phyloP scores from a whole-genome alignment of 2,329 filamentous ascomycete species.

The Aureobasidium lini region DNA sequence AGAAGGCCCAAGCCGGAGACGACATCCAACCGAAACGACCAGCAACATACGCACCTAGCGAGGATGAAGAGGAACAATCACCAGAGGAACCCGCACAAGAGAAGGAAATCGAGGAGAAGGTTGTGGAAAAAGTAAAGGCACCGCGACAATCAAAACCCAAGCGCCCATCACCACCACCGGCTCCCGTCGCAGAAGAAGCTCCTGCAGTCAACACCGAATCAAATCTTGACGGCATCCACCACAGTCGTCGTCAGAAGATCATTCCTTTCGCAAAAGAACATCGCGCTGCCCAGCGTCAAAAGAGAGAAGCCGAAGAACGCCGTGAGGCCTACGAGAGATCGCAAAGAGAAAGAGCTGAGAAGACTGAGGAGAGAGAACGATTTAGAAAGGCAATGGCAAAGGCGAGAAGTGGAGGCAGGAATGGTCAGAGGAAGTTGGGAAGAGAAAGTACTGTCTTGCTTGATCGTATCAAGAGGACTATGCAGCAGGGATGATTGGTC shows the following conservation, averaged over 20 bases:
- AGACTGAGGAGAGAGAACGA: conserved; percentile 58
- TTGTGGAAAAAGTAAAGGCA: not conserved
- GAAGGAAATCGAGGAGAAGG: not conserved
- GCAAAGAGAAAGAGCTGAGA: conserved; percentile 48
- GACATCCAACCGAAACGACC: conserved; percentile 25
- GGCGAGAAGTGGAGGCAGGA: conserved; percentile 52
- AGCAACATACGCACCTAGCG: conserved; percentile 22
- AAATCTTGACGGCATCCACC: conserved; percentile 19
- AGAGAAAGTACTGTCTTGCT: conserved; percentile 71
- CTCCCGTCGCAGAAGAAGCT: not conserved
- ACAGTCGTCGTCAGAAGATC: conserved; percentile 33
- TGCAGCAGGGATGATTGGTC: conserved; percentile 28
- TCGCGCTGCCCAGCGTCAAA: conserved; percentile 43
- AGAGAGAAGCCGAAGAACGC: conserved; percentile 57
- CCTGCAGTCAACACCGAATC: not conserved
- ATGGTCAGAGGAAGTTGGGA: conserved; percentile 72
- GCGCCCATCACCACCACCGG: not conserved
- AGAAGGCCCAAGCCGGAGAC: conserved; percentile 54
- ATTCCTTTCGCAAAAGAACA: conserved; percentile 38
- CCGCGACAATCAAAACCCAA: not conserved
- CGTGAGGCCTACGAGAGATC: conserved; percentile 55
- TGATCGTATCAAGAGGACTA: conserved; percentile 68
- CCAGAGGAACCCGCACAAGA: not conserved
- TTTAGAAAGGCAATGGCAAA: conserved; percentile 60
- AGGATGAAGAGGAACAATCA: conserved; percentile 14